phyloP scores from a whole-genome alignment of 345 rosid species.

The Citrus inodora region DNA sequence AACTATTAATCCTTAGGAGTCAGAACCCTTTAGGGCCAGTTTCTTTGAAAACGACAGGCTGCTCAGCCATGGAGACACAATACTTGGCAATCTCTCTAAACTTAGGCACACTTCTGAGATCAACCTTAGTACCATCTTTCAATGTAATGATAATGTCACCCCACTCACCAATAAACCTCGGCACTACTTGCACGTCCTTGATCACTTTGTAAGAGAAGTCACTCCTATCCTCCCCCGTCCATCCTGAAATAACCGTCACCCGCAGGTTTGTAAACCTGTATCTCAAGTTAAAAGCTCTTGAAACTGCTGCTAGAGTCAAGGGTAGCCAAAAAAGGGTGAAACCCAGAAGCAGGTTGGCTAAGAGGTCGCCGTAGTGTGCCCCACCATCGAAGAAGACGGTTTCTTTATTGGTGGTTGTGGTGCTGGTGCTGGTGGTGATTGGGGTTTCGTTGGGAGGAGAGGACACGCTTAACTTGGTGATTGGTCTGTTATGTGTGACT shows the following conservation, averaged over 20 bases:
- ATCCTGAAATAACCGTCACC: slow-evolving; percentile 87
- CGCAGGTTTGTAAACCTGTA: slow-evolving; percentile 92
- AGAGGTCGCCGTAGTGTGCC: slow-evolving; percentile 89
- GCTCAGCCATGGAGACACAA: slow-evolving; percentile 70
- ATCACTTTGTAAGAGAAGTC: slow-evolving; percentile 92
- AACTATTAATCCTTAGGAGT: slow-evolving; percentile 22
- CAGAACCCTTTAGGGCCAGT: slow-evolving; percentile 52
- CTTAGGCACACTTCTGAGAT: slow-evolving; percentile 82
- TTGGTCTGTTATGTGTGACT: slow-evolving; percentile 16
- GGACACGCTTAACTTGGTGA: slow-evolving; percentile 49
- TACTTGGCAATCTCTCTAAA: slow-evolving; percentile 86
- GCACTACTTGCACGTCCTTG: slow-evolving; percentile 87
- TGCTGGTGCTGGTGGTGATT: slow-evolving; percentile 9
- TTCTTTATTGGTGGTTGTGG: slow-evolving; percentile 46
- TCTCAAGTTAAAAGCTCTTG: slow-evolving; percentile 71
- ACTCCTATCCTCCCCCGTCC: slow-evolving; percentile 77
- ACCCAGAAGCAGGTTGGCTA: slow-evolving; percentile 77
- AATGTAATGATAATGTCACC: slow-evolving; percentile 82
- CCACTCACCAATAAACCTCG: slow-evolving; percentile 92
- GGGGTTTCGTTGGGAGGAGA: slow-evolving; percentile 43
- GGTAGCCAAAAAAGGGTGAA: slow-evolving; percentile 91
- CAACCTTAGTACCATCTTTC: slow-evolving; percentile 78
- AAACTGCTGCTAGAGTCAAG: slow-evolving; percentile 82
- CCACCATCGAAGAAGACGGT: slow-evolving; percentile 83
- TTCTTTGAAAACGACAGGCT: slow-evolving; percentile 52